Evolutionary conservation across 2,329 filamentous ascomycete genomes (phyloP).

Genomic region (Canariomyces notabilis): DNA sequence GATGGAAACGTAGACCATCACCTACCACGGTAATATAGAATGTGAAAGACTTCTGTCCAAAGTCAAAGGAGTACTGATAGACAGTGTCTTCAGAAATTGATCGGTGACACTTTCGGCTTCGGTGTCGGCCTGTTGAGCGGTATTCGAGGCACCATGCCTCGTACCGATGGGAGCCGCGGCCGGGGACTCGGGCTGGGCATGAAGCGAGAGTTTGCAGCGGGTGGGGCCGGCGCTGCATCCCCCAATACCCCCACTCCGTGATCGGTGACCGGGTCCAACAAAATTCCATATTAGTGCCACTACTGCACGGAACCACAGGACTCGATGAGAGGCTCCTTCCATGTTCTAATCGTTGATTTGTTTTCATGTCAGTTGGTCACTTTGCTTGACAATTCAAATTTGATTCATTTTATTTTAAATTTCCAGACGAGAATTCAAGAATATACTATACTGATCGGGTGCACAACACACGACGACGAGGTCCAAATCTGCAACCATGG

Average conservation of each 20-base stretch:
- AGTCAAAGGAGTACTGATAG: too few relatives aligned
- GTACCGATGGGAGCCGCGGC: background rate
- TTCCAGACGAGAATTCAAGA: background rate
- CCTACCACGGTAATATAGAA: too few relatives aligned
- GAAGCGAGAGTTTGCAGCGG: background rate
- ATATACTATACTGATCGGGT: constrained; percentile 1
- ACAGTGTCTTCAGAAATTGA: too few relatives aligned
- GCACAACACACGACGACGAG: background rate
- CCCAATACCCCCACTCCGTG: constrained; percentile 14
- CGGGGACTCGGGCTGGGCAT: background rate
- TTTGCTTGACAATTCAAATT: background rate
- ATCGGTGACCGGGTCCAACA: constrained; percentile 14
- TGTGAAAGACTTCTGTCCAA: too few relatives aligned
- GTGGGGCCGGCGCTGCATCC: background rate
- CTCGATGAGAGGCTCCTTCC: too few relatives aligned
- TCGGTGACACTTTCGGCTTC: background rate
- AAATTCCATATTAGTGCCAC: background rate
- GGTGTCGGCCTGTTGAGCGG: background rate
- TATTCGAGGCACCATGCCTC: background rate
- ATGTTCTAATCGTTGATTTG: too few relatives aligned
- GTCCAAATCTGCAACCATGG: background rate
- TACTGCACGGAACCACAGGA: too few relatives aligned
- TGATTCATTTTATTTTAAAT: too few relatives aligned
- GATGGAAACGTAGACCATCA: too few relatives aligned
- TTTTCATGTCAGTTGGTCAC: background rate